Base-by-base conservation (phyloP, 768 basidiomycete species). In the Boletus reticulatus region DNA sequence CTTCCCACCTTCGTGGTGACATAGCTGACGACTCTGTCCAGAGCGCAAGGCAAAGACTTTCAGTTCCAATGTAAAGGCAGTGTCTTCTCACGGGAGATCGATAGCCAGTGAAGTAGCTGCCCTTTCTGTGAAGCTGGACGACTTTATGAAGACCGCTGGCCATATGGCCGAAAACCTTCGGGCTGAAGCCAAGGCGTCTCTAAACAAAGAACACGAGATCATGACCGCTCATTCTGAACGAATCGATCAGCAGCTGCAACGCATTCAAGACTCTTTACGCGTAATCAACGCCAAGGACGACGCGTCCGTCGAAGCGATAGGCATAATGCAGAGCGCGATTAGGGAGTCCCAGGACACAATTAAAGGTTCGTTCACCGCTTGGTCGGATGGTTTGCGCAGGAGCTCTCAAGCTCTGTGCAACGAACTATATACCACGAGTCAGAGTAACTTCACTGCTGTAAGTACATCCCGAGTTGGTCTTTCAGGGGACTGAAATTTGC, bases 1-100 rank as follows among this genome's bases (percentile, higher is more conserved):
- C 24, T 55, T 50, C 39, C 34, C 37, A 60, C 14, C 17, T 44
- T 14, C 20, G 17, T 37, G 38, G 2, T 48, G 22, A 44, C 14
- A 3, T 51, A 6, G 43, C 46, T 72, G 39, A 68, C 27, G 32
- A 27, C 13, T 43, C 43, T 46, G 14, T 36, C 16, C 59, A 95
- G 94, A 90, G 41, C 88, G 94, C 55, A 94, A 90, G 65, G 75
- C 83, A 32, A 73, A 74, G 22, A 76, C 84, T 12, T 78, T 93
- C 41, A 76, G 73, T 32, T 74, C 83, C 9, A 96, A 95, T 62
- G 74, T 83, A 6, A 80, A 81, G 58, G 78, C 79, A 1, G 92
- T 91, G 16, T 73, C 80, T 4, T 78, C 76, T 34, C 84, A 89
- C 56, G 84, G 85, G 49, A 81, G 79, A 56, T 74, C 80, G 1